These are phyloP conservation scores for Botryotinia globosa DNA, from an alignment of 2,329 filamentous ascomycete species.

Conservation along the genomic window DNA sequence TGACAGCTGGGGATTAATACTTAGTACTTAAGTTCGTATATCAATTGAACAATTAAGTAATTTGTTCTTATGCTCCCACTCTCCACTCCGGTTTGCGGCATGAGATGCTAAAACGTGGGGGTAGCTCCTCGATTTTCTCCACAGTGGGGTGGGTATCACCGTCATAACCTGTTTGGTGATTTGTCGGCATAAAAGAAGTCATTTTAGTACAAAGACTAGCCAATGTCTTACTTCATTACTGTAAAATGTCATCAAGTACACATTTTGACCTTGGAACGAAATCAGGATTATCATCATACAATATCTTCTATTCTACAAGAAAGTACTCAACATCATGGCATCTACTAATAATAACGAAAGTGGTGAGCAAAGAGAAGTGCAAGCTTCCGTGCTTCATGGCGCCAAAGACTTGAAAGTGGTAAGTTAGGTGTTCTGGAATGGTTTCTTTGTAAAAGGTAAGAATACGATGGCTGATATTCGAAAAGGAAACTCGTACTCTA, in stretches of 20 bases:
- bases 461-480: not conserved
- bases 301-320: not conserved
- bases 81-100: conserved; percentile 1
- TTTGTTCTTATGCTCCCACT: not conserved
- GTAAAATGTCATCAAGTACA: not conserved
- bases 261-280: not conserved
- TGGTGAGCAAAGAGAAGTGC: conserved; percentile 24
- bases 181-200: not conserved
- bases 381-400: conserved; percentile 38
- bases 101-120: not conserved
- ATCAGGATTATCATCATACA: not conserved
- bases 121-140: not conserved
- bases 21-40: not conserved
- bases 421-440: conserved; percentile 18
- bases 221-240: not conserved
- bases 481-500: conserved; percentile 37
- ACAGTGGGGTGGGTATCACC: not conserved
- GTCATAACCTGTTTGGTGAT: not conserved
- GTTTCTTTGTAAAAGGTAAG: not conserved
- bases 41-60: not conserved
- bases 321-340: not conserved
- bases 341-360: conserved; percentile 21
- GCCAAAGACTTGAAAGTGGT: conserved; percentile 38
- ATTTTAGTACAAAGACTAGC: not conserved
- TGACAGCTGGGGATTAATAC: not conserved